Evolutionary conservation across 2,329 filamentous ascomycete species (phyloP), one percentile per base, ranked within the genome.

Genomic region (Thielaviopsis ethacetica): DNA sequence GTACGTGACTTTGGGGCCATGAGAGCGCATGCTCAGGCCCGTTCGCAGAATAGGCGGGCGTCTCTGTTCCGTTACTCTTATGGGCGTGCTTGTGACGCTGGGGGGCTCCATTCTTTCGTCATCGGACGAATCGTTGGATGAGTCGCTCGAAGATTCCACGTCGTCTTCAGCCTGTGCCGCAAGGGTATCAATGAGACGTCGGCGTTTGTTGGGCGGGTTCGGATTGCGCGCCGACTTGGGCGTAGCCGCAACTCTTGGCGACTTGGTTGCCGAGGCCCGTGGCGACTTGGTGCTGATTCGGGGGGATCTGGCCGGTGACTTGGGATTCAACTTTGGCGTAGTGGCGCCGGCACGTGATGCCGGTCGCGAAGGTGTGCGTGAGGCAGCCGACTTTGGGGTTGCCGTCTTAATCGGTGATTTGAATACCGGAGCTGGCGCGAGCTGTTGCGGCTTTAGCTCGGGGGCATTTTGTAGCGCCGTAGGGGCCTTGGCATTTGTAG

Each of bases 121-220:
- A 5, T 51, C 51, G 17, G 41, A 51, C 19, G 57, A 54, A 12
- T 30, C n/a, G 47, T 54, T 41, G 63, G 63, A 69, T 61, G 60
- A 66, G 60, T 64, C 54, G 26, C 4, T 49, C 22, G 38, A 51
- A 10, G 60, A 61, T 15, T 56, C 66, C 59, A 58, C 69, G 24
- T 67, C 68, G 2, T 70, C 67, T 15, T 69, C 67, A 38, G 66
- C 69, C 62, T 75, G 74, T 1, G 70, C 71, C 6, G 68, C 69
- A 21, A 76, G 63, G 0, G 71, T 66, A 64, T 76, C 74, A 34
- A 76, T 76, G 49, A 76, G 62, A 21, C 74, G 60, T 26, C 70
- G 19, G 59, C 62, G 58, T 44, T 58, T 61, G 55, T 50, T 51
- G 26, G 54, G 55, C 13, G 52, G 50, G 21, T 54, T 59, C 26